Base-by-base conservation (phyloP, 2,329 filamentous ascomycete genomes). In the Paraphaeosphaeria minitans region DNA sequence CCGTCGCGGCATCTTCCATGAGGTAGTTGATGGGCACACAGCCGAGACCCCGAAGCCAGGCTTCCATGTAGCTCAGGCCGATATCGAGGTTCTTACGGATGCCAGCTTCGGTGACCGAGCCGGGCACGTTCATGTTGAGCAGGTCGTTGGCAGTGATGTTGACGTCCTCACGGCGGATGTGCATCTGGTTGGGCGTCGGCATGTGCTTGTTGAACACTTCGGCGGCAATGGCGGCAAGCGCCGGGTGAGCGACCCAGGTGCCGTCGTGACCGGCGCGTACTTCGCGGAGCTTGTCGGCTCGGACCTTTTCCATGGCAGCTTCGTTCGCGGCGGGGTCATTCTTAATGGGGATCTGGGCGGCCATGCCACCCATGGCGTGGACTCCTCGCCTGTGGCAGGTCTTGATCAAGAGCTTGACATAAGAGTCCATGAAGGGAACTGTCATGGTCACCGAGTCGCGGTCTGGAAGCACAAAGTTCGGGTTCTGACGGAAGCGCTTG, bases 331-430 rank as follows among this genome's bases (percentile, higher is more conserved):
- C 87, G 68, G 89, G 87, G 80, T 98, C 91, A 76, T 95, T 90
- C 85, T 98, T 98, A 84, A 98, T 97, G 62, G 95, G 95, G 74
- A 99, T 99, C 80, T 98, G 95, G 41, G 95, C 95, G 3, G 94
- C 94, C 95, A 99, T 98, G 66, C 95, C 95, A 68, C 95, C 87
- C 95, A 98, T 98, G 65, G 95, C 95, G 79, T 98, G 95, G n/a
- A 98, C 95, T 56, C 93, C 93, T 69, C 95, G 89, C 77, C 89
- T 90, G 80, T 99, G 95, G 84, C 95, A 99, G 57, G 95, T 98
- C 85, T 97, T 94, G 81, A 99, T 97, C 66, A 99, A 87, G 42
- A 98, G 88, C 80, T 95, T 96, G 73, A 98, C 92, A 74, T 99
- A 99, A 50, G 95, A 87, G 69, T 98, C 87, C 95, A 99, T 98